Evolutionary conservation across 257 asterid species (phyloP).

Genomic region (Pogostemon cablin): DNA sequence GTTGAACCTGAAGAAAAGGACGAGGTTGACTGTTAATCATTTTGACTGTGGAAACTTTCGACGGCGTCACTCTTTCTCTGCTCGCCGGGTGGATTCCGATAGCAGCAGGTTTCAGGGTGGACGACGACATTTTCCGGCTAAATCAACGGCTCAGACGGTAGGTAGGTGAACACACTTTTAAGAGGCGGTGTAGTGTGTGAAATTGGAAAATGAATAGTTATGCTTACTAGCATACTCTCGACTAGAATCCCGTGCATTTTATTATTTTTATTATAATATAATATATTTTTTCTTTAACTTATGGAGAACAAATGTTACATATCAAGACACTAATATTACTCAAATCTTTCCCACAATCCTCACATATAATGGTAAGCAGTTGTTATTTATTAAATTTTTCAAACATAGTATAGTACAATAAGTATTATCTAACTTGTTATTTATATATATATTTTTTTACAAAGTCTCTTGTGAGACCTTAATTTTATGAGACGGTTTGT

Average conservation of each 20-base stretch:
- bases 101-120: constrained; percentile 36
- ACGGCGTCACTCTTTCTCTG: constrained; percentile 36
- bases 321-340: no score
- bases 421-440: no score
- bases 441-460: no score
- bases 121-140: constrained; percentile 43
- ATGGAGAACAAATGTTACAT: no score
- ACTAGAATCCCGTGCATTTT: constrained; percentile 10
- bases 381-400: no score
- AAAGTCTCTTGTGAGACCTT: no score
- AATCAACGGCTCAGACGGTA: constrained; percentile 38
- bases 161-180: constrained; percentile 31
- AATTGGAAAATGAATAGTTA: not conserved
- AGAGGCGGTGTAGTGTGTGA: constrained; percentile 31
- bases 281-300: not conserved
- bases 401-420: no score
- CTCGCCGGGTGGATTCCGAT: constrained; percentile 34
- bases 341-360: no score
- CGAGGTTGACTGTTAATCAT: constrained; percentile 34
- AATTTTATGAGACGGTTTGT: no score
- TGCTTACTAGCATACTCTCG: constrained; percentile 16
- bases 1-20: constrained; percentile 43
- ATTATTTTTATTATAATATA: not conserved
- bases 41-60: constrained; percentile 30
- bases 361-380: no score